These are phyloP conservation scores for Pyronema domesticum DNA, from an alignment of 495 filamentous ascomycete species.

Conservation along the genomic window DNA sequence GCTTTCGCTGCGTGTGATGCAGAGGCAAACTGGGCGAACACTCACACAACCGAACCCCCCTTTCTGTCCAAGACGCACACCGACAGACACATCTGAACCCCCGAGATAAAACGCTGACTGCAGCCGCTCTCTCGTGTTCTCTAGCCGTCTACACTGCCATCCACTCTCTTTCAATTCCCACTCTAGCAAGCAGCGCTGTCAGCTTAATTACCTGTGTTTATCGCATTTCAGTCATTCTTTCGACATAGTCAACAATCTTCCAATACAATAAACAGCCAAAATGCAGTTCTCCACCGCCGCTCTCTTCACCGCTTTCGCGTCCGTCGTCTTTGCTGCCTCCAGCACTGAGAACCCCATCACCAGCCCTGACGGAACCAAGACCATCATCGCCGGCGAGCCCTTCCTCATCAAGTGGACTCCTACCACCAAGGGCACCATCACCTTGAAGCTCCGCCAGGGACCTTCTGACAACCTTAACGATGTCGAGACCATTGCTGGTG, in stretches of 20 bases:
- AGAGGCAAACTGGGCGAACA: too few species aligned
- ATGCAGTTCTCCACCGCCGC: conserved; percentile 37
- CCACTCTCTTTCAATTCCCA: conserved; percentile 5
- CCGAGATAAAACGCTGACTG: not conserved
- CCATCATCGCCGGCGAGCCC: conserved; percentile 36
- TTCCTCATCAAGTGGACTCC: conserved; percentile 44
- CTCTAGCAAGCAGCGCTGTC: conserved; percentile 12
- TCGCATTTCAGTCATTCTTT: too few species aligned
- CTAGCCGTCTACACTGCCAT: not conserved
- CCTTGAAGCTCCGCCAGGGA: conserved; percentile 13
- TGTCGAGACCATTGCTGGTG: conserved; percentile 5
- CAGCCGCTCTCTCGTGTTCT: not conserved
- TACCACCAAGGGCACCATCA: conserved; percentile 18
- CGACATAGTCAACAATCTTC: too few species aligned
- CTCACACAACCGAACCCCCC: too few species aligned
- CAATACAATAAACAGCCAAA: conserved; percentile 18
- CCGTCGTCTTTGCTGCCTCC: conserved; percentile 33
- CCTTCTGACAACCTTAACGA: conserved; percentile 13
- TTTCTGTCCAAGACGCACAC: too few species aligned
- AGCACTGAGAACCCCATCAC: conserved; percentile 37
- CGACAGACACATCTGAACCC: not conserved
- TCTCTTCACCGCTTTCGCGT: conserved; percentile 30
- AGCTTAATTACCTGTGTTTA: conserved; percentile 3
- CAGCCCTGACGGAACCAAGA: conserved; percentile 33
- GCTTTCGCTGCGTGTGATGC: too few species aligned